These are phyloP conservation scores for Peronospora destructor DNA, from an alignment of 352 stramenopile genomes.

Conservation along the genomic window DNA sequence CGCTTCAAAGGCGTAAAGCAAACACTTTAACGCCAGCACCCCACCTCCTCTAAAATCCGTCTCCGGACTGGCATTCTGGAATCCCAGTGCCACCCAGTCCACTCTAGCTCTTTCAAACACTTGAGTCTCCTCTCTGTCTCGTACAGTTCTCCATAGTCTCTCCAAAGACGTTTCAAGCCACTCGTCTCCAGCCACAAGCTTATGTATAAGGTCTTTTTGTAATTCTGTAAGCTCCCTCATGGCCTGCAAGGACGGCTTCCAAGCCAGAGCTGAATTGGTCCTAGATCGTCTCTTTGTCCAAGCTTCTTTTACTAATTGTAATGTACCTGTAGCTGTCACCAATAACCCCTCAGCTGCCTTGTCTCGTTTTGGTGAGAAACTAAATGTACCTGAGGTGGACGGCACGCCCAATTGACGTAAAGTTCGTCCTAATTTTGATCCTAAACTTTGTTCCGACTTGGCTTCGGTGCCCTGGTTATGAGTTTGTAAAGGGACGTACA, in stretches of 20 bases:
- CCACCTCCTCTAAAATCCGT: slow-evolving; percentile 81
- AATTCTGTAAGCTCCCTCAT: slow-evolving; percentile 41
- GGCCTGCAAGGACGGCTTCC: slow-evolving; percentile 33
- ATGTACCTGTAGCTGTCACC: slow-evolving; percentile 38
- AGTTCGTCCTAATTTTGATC: slow-evolving; percentile 26
- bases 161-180: slow-evolving; percentile 58
- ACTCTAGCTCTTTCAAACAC: slow-evolving; percentile 41
- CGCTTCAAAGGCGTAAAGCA: slow-evolving; percentile 76
- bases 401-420: slow-evolving; percentile 43
- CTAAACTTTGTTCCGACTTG: neutral
- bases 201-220: slow-evolving; percentile 55
- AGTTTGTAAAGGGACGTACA: slow-evolving; percentile 22
- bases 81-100: slow-evolving; percentile 68
- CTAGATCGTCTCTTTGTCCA: slow-evolving; percentile 22
- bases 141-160: slow-evolving; percentile 53
- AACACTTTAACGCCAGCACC: slow-evolving; percentile 71
- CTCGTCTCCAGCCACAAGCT: slow-evolving; percentile 51
- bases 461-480: neutral
- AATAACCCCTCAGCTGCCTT: slow-evolving; percentile 60
- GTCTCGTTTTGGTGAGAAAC: slow-evolving; percentile 51
- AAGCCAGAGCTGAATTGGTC: slow-evolving; percentile 10
- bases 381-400: slow-evolving; percentile 34
- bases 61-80: slow-evolving; percentile 72
- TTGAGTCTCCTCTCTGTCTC: neutral
- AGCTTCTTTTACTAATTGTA: slow-evolving; percentile 42